These are phyloP conservation scores for Aspergillus panamensis DNA, from an alignment of 495 filamentous ascomycete genomes.

Conservation along the genomic window DNA sequence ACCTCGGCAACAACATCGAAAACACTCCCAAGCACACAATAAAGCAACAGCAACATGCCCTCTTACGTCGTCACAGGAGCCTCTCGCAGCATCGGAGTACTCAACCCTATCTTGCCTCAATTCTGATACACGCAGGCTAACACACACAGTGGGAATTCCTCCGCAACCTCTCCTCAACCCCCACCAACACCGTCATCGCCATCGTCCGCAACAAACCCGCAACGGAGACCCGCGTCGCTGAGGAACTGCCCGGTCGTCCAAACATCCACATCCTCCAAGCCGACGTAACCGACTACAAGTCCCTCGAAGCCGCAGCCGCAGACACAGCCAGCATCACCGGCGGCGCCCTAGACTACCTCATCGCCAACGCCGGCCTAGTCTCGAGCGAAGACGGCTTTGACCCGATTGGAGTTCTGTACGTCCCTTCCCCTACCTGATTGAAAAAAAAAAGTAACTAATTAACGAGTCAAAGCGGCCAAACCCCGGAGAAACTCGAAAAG, in stretches of 20 bases:
- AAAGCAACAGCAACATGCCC: slow-evolving; percentile 7
- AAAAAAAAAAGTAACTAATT: background rate
- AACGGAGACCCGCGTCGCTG: slow-evolving; percentile 5
- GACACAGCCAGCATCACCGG: slow-evolving; percentile 11
- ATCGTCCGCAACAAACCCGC: slow-evolving; percentile 10
- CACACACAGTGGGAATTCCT: slow-evolving; percentile 4
- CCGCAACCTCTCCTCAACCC: slow-evolving; percentile 5
- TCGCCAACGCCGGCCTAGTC: slow-evolving; percentile 8
- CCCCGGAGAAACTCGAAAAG: background rate
- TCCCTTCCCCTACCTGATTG: slow-evolving; percentile 3
- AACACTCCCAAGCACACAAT: background rate
- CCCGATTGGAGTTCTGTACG: slow-evolving; percentile 7
- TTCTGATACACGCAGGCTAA: background rate
- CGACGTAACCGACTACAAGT: slow-evolving; percentile 5
- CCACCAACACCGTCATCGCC: slow-evolving; percentile 8
- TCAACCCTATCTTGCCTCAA: background rate
- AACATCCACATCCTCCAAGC: slow-evolving; percentile 11
- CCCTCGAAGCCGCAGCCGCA: slow-evolving; percentile 6
- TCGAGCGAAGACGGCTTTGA: background rate
- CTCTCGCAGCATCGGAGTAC: slow-evolving; percentile 10
- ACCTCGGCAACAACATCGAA: background rate
- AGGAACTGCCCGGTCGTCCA: background rate
- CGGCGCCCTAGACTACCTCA: slow-evolving; percentile 10
- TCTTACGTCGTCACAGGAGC: slow-evolving; percentile 11
- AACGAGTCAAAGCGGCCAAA: background rate